Conservation (phyloP, 2,329 filamentous ascomycete genomes). For the Lachnellula suecica region DNA sequence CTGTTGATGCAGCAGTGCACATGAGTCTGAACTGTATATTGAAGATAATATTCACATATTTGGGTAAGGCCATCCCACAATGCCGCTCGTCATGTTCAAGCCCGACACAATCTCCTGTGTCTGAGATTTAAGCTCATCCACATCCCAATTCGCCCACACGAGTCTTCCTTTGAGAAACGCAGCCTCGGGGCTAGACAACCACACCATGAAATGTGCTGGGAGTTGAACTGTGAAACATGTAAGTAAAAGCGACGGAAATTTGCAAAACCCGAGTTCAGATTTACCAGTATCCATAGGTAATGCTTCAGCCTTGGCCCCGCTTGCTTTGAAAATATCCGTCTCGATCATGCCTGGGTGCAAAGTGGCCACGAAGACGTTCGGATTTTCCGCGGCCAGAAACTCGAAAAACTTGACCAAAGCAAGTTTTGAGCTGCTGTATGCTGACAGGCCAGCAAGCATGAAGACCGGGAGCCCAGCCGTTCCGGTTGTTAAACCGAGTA, state of each 20-base stretch:
- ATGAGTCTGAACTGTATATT: too few relatives aligned
- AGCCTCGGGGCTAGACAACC: constrained; percentile 37
- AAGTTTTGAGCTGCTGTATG: constrained; percentile 43
- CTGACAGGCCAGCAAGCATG: constrained; percentile 31
- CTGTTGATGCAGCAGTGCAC: too few relatives aligned
- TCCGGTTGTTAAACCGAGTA: not conserved
- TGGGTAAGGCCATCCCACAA: not conserved
- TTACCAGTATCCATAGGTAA: constrained; percentile 4
- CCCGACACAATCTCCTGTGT: constrained; percentile 9
- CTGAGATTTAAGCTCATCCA: constrained; percentile 44
- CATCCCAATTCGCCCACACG: constrained; percentile 51
- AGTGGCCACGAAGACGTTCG: constrained; percentile 37
- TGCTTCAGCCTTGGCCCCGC: not conserved
- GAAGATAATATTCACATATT: too few relatives aligned
- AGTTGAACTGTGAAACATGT: constrained; percentile 11
- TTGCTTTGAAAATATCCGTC: constrained; percentile 2
- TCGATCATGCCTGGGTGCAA: constrained; percentile 41
- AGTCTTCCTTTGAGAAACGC: constrained; percentile 44
- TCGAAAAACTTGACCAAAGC: constrained; percentile 42
- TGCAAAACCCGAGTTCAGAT: not conserved
- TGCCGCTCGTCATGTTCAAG: not conserved
- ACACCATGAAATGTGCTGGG: constrained; percentile 19
- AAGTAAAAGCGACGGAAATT: not conserved
- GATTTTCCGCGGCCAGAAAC: constrained; percentile 40
- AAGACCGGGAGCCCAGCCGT: not conserved